A percentile compares a stretch with the other conserved stretches of the same genome.
These are phyloP conservation scores for Leavenworthia alabamica DNA, from an alignment of 345 rosid genomes.

Conservation along the genomic window DNA sequence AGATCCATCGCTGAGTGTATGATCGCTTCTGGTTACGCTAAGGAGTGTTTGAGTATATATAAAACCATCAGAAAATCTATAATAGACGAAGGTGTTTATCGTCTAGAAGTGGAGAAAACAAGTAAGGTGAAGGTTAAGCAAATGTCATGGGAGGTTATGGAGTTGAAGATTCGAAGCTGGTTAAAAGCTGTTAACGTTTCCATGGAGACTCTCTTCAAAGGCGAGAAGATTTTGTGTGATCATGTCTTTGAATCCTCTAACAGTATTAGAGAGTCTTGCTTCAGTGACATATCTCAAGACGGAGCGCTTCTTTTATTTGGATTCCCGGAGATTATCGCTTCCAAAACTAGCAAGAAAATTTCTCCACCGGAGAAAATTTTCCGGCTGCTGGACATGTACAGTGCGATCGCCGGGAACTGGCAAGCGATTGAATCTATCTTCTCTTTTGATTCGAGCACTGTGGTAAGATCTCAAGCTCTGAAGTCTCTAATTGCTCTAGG, in stretches of 20 bases:
- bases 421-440: slow-evolving; percentile 56
- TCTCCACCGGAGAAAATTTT: slow-evolving; percentile 44
- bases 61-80: slow-evolving; percentile 57
- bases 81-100: slow-evolving; percentile 67
- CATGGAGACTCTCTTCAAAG: slow-evolving; percentile 46
- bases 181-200: slow-evolving; percentile 50
- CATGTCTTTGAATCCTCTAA: slow-evolving; percentile 56
- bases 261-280: slow-evolving; percentile 53
- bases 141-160: slow-evolving; percentile 59
- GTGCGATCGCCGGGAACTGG: slow-evolving; percentile 51
- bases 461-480: slow-evolving; percentile 44
- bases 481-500: slow-evolving; percentile 43
- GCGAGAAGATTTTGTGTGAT: slow-evolving; percentile 71
- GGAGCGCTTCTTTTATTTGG: slow-evolving; percentile 53
- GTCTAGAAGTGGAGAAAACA: slow-evolving; percentile 49
- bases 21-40: slow-evolving; percentile 66
- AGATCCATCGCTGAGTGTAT: slow-evolving; percentile 78
- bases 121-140: slow-evolving; percentile 41
- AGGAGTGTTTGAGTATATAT: slow-evolving; percentile 62
- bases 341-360: slow-evolving; percentile 37
- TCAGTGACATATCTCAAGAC: slow-evolving; percentile 53
- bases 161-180: slow-evolving; percentile 59
- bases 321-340: slow-evolving; percentile 46
- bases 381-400: slow-evolving; percentile 58
- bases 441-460: slow-evolving; percentile 41